A percentile compares a stretch with the other conserved stretches of the same genome.
phyloP scores from a whole-genome alignment of 179 eudicot species.

The Sideroxylon spinosum region DNA sequence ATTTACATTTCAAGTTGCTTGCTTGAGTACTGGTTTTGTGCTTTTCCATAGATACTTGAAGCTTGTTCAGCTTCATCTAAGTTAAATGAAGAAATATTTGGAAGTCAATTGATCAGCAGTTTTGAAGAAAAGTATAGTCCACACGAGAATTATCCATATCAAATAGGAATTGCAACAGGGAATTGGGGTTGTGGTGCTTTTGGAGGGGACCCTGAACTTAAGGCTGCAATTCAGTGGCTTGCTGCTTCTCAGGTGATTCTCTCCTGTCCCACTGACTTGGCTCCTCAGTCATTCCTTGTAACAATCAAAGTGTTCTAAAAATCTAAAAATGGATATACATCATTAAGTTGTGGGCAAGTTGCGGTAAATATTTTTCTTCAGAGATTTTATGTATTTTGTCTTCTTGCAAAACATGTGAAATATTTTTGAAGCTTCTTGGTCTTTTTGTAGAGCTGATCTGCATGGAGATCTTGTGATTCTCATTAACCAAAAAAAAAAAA shows the following conservation, averaged over 20 bases:
- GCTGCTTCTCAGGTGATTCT: constrained; percentile 86
- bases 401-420: background rate
- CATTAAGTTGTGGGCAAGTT: background rate
- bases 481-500: too few relatives aligned
- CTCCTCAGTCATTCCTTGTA: background rate
- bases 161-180: constrained; percentile 74
- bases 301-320: background rate
- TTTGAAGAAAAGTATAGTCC: constrained; percentile 17
- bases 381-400: background rate
- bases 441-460: background rate
- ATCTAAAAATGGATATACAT: background rate
- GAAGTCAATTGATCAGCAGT: constrained; percentile 16
- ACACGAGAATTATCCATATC: constrained; percentile 24
- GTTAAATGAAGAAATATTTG: constrained; percentile 10
- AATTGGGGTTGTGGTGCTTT: constrained; percentile 99
- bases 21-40: constrained; percentile 13
- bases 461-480: background rate
- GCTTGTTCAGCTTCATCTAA: constrained; percentile 16
- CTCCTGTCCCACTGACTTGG: constrained; percentile 7
- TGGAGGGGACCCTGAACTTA: constrained; percentile 96
- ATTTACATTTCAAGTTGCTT: background rate
- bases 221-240: constrained; percentile 78
- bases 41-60: constrained; percentile 28
- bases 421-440: background rate
- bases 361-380: background rate